phyloP scores from a whole-genome alignment of 2,329 filamentous ascomycete species.

The Talaromyces sp. region DNA sequence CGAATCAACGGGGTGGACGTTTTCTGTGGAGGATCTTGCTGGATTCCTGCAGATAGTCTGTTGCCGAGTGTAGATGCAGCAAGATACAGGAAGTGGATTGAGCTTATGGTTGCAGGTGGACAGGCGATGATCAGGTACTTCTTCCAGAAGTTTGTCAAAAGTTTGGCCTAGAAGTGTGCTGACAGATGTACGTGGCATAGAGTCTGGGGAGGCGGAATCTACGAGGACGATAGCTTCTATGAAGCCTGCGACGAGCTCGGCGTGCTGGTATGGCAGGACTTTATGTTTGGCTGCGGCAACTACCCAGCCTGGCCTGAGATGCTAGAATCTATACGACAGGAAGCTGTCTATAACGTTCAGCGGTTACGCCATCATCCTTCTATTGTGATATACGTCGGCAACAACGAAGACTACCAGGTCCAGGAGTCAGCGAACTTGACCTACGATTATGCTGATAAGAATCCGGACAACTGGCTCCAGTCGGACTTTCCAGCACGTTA shows the following conservation, averaged over 20 bases:
- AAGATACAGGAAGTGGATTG: slow-evolving; percentile 58
- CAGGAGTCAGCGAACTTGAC: slow-evolving; percentile 69
- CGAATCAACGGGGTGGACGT: slow-evolving; percentile 63
- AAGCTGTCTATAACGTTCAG: slow-evolving; percentile 63
- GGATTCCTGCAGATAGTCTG: slow-evolving; percentile 63
- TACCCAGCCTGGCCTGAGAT: slow-evolving; percentile 63
- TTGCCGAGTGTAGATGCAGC: slow-evolving; percentile 53
- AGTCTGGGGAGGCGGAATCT: slow-evolving; percentile 74
- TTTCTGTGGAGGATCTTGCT: slow-evolving; percentile 63
- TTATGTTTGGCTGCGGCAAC: slow-evolving; percentile 68
- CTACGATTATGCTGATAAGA: slow-evolving; percentile 74
- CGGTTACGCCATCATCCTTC: slow-evolving; percentile 80
- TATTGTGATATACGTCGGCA: slow-evolving; percentile 84
- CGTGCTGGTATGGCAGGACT: slow-evolving; percentile 73
- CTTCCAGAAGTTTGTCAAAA: neutral
- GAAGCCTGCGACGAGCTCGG: slow-evolving; percentile 67
- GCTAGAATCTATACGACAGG: slow-evolving; percentile 61
- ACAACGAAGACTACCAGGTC: slow-evolving; percentile 93
- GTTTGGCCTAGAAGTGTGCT: no score
- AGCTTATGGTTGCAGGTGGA: slow-evolving; percentile 58
- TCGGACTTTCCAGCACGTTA: slow-evolving; percentile 80
- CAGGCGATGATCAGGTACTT: slow-evolving; percentile 51
- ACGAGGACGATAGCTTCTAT: slow-evolving; percentile 65
- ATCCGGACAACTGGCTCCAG: slow-evolving; percentile 79
- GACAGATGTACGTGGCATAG: neutral